These are phyloP conservation scores for Hyaloscypha hepaticicola DNA, from an alignment of 495 filamentous ascomycete species.

Conservation along the genomic window DNA sequence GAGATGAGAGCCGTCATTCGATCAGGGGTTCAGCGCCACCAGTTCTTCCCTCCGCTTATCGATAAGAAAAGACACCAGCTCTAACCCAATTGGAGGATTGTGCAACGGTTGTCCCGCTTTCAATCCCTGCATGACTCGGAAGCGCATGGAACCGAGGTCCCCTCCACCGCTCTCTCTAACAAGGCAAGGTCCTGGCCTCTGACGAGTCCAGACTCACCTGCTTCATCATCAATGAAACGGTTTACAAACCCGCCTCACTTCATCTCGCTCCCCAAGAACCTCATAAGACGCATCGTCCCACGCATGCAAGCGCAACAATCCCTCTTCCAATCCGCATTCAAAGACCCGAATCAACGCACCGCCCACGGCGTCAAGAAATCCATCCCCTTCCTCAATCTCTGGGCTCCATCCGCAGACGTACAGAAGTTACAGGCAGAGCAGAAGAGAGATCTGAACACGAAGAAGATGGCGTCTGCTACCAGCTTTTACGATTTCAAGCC, in stretches of 20 bases:
- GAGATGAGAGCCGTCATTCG: not conserved
- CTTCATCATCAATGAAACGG: conserved; percentile 22
- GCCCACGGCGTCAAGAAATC: conserved; percentile 15
- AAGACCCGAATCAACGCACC: conserved; percentile 19
- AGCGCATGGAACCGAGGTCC: not conserved
- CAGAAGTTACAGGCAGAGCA: not conserved
- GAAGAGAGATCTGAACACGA: conserved; percentile 9
- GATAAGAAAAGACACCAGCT: not conserved
- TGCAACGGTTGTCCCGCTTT: not conserved
- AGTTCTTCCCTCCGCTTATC: not conserved
- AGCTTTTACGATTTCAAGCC: conserved; percentile 91
- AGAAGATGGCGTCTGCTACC: conserved; percentile 87
- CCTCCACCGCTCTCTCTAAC: not conserved
- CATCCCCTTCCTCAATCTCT: conserved; percentile 13
- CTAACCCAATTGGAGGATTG: not conserved
- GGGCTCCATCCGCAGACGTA: not conserved
- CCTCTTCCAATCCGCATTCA: conserved; percentile 20
- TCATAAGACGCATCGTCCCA: not conserved
- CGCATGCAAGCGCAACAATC: conserved; percentile 16
- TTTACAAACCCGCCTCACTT: conserved; percentile 17
- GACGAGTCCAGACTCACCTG: conserved; percentile 6
- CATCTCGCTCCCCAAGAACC: not conserved
- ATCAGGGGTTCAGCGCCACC: not conserved
- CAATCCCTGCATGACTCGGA: not conserved
- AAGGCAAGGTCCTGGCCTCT: no score